Base-by-base conservation (phyloP, 2,329 filamentous ascomycete genomes). In the Colletotrichum destructivum region DNA sequence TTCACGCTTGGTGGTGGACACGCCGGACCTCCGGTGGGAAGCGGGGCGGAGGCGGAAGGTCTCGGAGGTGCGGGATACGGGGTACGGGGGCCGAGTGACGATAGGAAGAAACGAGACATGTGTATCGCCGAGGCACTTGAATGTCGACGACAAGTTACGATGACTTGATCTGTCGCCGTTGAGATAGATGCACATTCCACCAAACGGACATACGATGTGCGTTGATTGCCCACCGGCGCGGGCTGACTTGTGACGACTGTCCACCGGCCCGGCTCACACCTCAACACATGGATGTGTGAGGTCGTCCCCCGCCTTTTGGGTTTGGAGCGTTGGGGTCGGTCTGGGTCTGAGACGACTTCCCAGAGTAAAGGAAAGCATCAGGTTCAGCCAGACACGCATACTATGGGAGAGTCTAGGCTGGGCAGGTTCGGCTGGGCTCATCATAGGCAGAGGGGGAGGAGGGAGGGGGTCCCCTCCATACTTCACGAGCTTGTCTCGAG, bases 1-100 rank as follows among this genome's bases (percentile, higher is more conserved):
- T 40, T 7, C 15, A 12, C 12, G 11, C 15, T 26, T n/a, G 12
- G 38, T 18, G 26, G 51, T 35, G 31, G 60, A n/a, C 6, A 35
- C 49, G 49, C 15, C 61, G 61, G 61, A 63, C 35, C 15, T 63
- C 61, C 61, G 61, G 15, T 15, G 18, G 38, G 38, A 47, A 42
- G 21, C 47, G 61, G 60, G 61, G 21, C 61, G 31, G 47, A 44
- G 60, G 60, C 49, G 35, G 47, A 54, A 21, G 38, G 47, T 11
- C 40, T 44, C 38, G 49, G 61, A 23, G 38, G 49, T 63, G 21
- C 61, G 47, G 47, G 47, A 44, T 21, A 23, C 47, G 35, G 47
- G 46, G 47, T 26, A n/a, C 31, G 5, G 4, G 7, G 7, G 26
- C 26, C 26, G 46, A 42, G 21, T 16, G 46, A n/a, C 31, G 35